Evolutionary conservation across 2,329 filamentous ascomycete genomes (phyloP), one percentile per base, ranked within the genome.

Genomic region (Raffaelea arxii): DNA sequence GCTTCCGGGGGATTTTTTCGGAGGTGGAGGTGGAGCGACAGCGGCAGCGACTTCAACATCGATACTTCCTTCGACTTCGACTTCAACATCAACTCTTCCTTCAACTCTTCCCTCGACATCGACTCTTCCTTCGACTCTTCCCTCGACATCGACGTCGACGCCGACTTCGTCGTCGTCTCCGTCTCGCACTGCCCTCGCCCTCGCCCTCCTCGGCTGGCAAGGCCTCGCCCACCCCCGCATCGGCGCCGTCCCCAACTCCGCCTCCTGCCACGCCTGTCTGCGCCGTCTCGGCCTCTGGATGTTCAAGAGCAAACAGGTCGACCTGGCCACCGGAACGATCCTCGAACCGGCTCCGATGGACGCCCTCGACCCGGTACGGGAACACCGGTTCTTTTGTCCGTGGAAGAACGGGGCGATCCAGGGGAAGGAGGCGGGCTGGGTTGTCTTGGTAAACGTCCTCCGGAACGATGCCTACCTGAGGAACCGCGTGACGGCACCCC

Each of bases 241-340:
- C 56, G 63, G 81, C 59, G 64, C 78, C 2, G 77, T 84, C 21
- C 79, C 82, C 36, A 84, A 87, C 50, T 77, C 91, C 16, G 82
- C 86, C 6, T 81, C 80, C 4, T 98, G 92, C 62, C 76, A 83
- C 49, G 86, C 87, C 19, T 98, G 92, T 61, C 85, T 94, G 58
- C 81, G 92, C 49, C 80, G 90, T 2, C 71, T 97, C 0, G 92
- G 92, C 0, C 72, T 98, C 2, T 98, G 92, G 92, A 84, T 98
- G 70, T 97, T 94, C 62, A 84, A 81, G 58, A 82, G 81, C 62
- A 89, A 82, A 62, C 77, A 78, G 56, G 75, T 84, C 25, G 74
- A 78, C 48, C 66, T 69, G 2, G 63, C 66, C 16, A 72, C 71
- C 0, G 64, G 72, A 30, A 58, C 67, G 30, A 65, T 80, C 10